Conservation (phyloP, 208 protist species). For the Giardia muris region DNA sequence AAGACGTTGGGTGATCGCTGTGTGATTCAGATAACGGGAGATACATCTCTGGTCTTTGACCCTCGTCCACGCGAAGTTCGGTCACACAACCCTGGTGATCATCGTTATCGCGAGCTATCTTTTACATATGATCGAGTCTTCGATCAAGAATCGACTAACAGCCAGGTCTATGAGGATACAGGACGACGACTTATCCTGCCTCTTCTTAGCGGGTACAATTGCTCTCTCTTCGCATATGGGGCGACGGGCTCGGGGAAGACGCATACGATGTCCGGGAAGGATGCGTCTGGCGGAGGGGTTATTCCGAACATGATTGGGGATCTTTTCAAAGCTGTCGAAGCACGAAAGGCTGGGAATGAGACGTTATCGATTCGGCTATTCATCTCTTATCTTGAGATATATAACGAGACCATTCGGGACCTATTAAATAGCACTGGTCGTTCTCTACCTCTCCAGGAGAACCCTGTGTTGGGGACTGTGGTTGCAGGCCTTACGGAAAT, state of each 20-base stretch:
- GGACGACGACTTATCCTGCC: not conserved
- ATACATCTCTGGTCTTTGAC: not conserved
- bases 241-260: constrained; percentile 1
- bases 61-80: not conserved
- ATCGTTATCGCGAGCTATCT: not conserved
- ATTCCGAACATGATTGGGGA: not conserved
- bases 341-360: not conserved
- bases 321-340: not conserved
- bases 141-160: not conserved
- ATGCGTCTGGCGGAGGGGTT: not conserved
- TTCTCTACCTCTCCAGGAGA: constrained; percentile 36
- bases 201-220: constrained; percentile 9
- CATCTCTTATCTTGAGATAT: constrained; percentile 55
- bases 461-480: not conserved
- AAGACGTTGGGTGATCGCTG: not conserved
- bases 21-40: not conserved
- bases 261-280: constrained; percentile 3
- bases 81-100: not conserved
- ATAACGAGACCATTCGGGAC: constrained; percentile 62
- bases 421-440: constrained; percentile 42
- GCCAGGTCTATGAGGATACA: constrained; percentile 2
- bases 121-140: not conserved
- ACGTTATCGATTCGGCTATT: not conserved
- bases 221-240: constrained; percentile 14
- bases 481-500: not conserved